phyloP scores from a whole-genome alignment of 805 yeast species.

The Kuraishia piskuri region DNA sequence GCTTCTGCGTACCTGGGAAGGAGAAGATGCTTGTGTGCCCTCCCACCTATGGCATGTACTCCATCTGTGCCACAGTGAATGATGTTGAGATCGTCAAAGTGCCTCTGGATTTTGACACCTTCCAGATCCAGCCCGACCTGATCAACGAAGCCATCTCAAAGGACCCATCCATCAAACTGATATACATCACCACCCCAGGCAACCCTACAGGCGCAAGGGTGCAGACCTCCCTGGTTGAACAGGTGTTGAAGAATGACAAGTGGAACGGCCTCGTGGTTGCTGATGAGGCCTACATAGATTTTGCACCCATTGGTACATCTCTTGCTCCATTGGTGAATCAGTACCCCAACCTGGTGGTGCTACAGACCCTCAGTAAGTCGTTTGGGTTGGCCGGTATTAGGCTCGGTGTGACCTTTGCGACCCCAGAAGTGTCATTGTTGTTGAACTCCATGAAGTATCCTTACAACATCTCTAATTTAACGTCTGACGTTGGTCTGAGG shows the following conservation, averaged over 20 bases:
- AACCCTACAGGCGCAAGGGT: slow-evolving; percentile 83
- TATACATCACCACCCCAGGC: slow-evolving; percentile 91
- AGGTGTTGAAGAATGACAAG: slow-evolving; percentile 24
- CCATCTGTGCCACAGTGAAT: slow-evolving; percentile 83
- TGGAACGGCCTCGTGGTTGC: slow-evolving; percentile 77
- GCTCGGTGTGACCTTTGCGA: slow-evolving; percentile 71
- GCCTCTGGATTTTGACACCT: slow-evolving; percentile 60
- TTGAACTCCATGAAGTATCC: slow-evolving; percentile 94
- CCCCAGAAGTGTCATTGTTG: slow-evolving; percentile 49
- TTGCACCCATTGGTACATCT: slow-evolving; percentile 60
- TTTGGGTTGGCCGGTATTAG: slow-evolving; percentile 96
- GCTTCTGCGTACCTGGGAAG: slow-evolving; percentile 71
- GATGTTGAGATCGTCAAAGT: slow-evolving; percentile 74
- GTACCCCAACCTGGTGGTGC: slow-evolving; percentile 74
- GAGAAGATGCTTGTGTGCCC: slow-evolving; percentile 85
- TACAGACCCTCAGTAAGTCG: slow-evolving; percentile 90
- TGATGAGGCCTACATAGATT: slow-evolving; percentile 95
- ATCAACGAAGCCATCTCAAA: slow-evolving; percentile 40
- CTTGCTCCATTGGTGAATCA: slow-evolving; percentile 70
- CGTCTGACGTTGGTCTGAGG: slow-evolving; percentile 67
- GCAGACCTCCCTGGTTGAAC: slow-evolving; percentile 35
- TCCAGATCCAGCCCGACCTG: slow-evolving; percentile 50
- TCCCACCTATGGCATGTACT: slow-evolving; percentile 97
- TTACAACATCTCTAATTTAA: slow-evolving; percentile 78
- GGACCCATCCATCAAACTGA: slow-evolving; percentile 62